A percentile compares a stretch with the other conserved stretches of the same genome.
Conservation (phyloP, 1,139 yeast species). For the Yamadazyma friedrichii region DNA sequence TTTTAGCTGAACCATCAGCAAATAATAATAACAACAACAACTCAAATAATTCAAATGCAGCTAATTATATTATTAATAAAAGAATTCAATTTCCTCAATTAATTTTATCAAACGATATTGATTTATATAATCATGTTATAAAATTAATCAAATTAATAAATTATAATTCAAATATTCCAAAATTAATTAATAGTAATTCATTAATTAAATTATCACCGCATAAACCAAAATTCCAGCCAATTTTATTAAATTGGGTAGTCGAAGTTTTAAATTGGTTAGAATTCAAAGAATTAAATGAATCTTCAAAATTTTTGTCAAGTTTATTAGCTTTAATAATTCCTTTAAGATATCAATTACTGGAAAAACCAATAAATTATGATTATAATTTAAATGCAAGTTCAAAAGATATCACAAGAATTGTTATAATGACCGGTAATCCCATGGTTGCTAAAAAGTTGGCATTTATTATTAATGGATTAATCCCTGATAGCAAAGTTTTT, state of each 20-base stretch:
- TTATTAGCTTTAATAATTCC: constrained; percentile 45
- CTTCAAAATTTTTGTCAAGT: constrained; percentile 39
- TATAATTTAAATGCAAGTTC: constrained; percentile 12
- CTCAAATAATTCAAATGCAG: not conserved
- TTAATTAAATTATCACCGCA: constrained; percentile 24
- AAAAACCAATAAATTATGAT: constrained; percentile 29
- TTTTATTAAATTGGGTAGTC: constrained; percentile 52
- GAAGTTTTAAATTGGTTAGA: constrained; percentile 63
- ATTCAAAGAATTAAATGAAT: constrained; percentile 50
- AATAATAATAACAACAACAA: not conserved
- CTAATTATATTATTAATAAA: constrained; percentile 29
- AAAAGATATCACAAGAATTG: constrained; percentile 46
- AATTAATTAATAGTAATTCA: constrained; percentile 39
- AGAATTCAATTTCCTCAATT: constrained; percentile 39
- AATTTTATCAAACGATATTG: constrained; percentile 43
- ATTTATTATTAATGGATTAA: constrained; percentile 52
- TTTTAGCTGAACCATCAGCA: constrained; percentile 13
- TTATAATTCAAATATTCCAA: constrained; percentile 45
- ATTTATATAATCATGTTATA: constrained; percentile 33
- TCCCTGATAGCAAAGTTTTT: constrained; percentile 26
- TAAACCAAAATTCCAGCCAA: constrained; percentile 17
- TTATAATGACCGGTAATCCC: constrained; percentile 59
- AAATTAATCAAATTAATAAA: constrained; percentile 39
- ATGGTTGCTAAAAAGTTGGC: constrained; percentile 59
- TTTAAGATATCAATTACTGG: constrained; percentile 32